Base-by-base conservation (phyloP, 2,329 filamentous ascomycete species). In the Seiridium unicorne region DNA sequence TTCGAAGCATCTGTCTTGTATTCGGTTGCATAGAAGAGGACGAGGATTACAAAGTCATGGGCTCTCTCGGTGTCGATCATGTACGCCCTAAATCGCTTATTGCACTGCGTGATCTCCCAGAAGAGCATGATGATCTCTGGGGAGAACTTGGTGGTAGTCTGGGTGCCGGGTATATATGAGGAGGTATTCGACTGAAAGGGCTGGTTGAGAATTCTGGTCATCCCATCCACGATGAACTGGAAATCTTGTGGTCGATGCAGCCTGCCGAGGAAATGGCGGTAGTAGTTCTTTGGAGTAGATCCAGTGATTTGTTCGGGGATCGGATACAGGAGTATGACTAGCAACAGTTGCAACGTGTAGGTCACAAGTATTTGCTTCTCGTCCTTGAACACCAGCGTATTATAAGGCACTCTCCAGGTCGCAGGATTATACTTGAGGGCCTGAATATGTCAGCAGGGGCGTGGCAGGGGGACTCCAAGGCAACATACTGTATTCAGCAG, bases 91-190 rank as follows among this genome's bases (percentile, higher is more conserved):
- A 99, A 99, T 61, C 94, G 86, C 77, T 97, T 98, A 77, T 99
- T 99, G 82, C 94, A 97, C 75, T 99, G 95, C 4, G 95, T 87
- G 44, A 92, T 87, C 78, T 99, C 95, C 95, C 95, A 99, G 72
- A 98, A 97, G 2, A 99, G 82, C 84, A 97, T 95, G 59, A 98
- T 88, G 79, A 96, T 96, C 75, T 99, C 95, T 1, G 95, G 93
- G 0, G 93, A 92, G 83, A 94, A 96, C 70, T 91, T 92, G 57
- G 92, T 81, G 0, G 90, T 85, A 53, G 89, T 85, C 68, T 96
- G 92, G 44, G 89, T 89, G 4, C 93, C 92, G 0, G 94, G 93
- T 2, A 97, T 85, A 73, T 97, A 97, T 1, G 93, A 94, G 18
- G 18, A 26, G 9, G 86, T 85, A 61, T 92, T 96, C 48, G 92